A percentile compares a stretch with the other conserved stretches of the same genome.
Conservation (phyloP, 208 protist genomes). For the Acanthamoeba culbertsoni region DNA sequence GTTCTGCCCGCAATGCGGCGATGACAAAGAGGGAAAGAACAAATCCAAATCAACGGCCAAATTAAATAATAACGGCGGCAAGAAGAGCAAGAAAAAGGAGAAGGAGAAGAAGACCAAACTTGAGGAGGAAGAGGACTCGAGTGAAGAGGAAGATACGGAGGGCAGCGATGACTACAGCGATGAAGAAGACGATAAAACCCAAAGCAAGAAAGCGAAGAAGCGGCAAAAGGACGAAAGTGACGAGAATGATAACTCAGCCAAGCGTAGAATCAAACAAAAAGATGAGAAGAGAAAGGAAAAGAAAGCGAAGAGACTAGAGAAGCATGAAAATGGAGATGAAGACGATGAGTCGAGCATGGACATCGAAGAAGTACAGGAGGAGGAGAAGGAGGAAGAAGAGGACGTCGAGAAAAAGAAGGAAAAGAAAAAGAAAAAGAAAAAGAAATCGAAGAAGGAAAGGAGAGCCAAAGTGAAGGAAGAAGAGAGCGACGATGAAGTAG, state of each 20-base stretch:
- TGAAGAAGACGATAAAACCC: not conserved
- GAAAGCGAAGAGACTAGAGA: not conserved
- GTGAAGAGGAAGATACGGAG: not conserved
- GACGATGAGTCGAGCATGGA: not conserved
- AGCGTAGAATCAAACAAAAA: not conserved
- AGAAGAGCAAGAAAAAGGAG: not conserved
- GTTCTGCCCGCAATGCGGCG: slow-evolving; percentile 4
- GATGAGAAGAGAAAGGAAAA: not conserved
- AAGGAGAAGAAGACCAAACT: not conserved
- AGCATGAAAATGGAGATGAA: not conserved
- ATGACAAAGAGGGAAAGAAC: not conserved
- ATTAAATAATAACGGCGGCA: not conserved
- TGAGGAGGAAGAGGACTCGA: not conserved
- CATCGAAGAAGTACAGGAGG: not conserved
- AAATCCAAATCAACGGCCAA: not conserved
- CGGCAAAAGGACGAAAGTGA: not conserved
- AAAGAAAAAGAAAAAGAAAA: not conserved
- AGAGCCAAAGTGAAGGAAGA: not conserved
- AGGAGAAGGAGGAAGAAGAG: not conserved
- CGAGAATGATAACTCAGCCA: not conserved
- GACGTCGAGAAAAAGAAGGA: not conserved
- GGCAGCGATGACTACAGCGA: not conserved
- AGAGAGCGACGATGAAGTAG: not conserved
- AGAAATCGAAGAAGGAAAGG: not conserved
- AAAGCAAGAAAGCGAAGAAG: not conserved